Conservation (phyloP, 208 protist species). For the Acanthamoeba healyi region DNA sequence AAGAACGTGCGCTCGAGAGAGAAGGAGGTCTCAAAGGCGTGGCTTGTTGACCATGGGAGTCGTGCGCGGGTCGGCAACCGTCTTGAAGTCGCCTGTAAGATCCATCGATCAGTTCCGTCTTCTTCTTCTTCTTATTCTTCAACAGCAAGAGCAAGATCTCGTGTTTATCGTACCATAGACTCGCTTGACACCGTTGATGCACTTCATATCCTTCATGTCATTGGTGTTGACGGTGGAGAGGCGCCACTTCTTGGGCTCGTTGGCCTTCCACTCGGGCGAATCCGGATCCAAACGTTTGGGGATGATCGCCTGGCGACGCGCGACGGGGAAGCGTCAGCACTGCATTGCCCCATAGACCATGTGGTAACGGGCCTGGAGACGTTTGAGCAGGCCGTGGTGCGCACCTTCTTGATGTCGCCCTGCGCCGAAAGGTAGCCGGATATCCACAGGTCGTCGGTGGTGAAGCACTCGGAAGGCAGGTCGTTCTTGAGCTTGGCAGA, state of each 20-base stretch:
- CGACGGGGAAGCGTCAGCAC: no score
- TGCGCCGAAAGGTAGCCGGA: constrained; percentile 19
- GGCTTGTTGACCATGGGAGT: neutral
- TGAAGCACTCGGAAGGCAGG: constrained; percentile 33
- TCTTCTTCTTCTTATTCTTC: no score
- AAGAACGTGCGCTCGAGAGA: neutral
- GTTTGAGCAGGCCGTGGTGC: neutral
- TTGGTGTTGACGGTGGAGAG: constrained; percentile 45
- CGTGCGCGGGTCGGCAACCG: constrained; percentile 5
- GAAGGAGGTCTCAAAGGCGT: neutral
- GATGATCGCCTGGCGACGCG: constrained; percentile 8
- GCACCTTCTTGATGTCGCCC: constrained; percentile 51
- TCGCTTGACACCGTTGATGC: constrained; percentile 26
- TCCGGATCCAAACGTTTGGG: constrained; percentile 33
- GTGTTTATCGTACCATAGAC: neutral
- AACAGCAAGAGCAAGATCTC: no score
- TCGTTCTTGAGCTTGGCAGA: constrained; percentile 50
- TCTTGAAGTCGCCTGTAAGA: constrained; percentile 67
- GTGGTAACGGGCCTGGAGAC: no score
- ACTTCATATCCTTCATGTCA: constrained; percentile 67
- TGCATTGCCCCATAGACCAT: no score
- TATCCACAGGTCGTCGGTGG: constrained; percentile 51
- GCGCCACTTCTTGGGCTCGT: constrained; percentile 54
- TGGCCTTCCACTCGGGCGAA: constrained; percentile 36
- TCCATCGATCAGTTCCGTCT: no score